Evolutionary conservation across 1,284 basidiomycete genomes (phyloP), one percentile per base, ranked within the genome.

Genomic region (Irpex sp.): DNA sequence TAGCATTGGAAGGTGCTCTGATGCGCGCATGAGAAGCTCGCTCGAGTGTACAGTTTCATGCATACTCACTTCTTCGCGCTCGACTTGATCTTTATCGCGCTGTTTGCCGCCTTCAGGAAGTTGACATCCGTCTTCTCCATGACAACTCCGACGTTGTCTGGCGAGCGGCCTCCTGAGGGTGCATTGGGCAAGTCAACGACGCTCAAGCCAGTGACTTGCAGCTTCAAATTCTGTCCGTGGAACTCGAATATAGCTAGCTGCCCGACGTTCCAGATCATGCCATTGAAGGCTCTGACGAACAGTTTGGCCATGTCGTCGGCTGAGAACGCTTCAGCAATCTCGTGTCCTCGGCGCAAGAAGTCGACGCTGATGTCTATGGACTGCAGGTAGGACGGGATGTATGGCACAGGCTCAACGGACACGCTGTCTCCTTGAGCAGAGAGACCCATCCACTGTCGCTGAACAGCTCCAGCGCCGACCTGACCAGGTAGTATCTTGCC

Each of bases 121-220:
- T 89, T 94, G 55, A 99, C 79, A 68, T 97, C 93, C 5, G 95
- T 97, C 75, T 92, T 91, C 65, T 92, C 88, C 84, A 97, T 96
- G 49, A 97, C 69, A 47, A 98, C 85, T 36, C 96, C 97, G 65
- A 84, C 83, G 61, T 79, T 74, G 64, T 64, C 61, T 66, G 68
- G 61, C 77, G 65, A 50, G 64, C 63, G 70, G 1, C 65, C 43
- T 31, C 70, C 65, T 4, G 61, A 36, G 26, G 61, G 85, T 62
- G 80, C 81, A 35, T 89, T 86, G 0, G 88, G 83, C 2, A 94
- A 77, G 49, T 95, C 91, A 47, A 95, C 74, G 7, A 84, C 76
- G 11, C 83, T 81, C 4, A 97, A 73, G 4, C 84, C 83, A 61
- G 86, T 90, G 60, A 98, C 84, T 8, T 76, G 77, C 1, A 85